Base-by-base conservation (phyloP, 345 rosid genomes). In the Lepidium didymum region DNA sequence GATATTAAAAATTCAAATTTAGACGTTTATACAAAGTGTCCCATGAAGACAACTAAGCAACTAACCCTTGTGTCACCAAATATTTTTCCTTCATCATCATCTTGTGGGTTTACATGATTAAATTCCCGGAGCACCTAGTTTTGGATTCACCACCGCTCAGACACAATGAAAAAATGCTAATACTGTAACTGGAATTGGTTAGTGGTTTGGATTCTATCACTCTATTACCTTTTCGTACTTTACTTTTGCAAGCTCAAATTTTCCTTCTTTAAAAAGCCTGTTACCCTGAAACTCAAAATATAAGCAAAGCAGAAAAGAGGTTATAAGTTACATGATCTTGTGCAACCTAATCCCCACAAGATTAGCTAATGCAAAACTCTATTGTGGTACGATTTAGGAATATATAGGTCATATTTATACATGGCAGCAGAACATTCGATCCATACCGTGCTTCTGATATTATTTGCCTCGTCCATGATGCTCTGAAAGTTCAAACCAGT, bases 81-180 rank as follows among this genome's bases (percentile, higher is more conserved):
- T 55, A 84, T 70, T 77, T 89, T 94, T 62, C 96, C 99, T 65
- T 91, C 99, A 54, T 89, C 96, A 0, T 94, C 96, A 65, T 92
- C 96, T 79, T 89, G 99, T 29, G 99, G 96, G 67, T 94, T 87
- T 35, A 89, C 99, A 73, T 94, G 99, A 84, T 94, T 94, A 76
- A 94, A 91, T 78, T 91, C 96, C 77, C 97, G 83, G 59, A 94
- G 91, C 46, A 91, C 93, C 99, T 94, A 76, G 8, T 21, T 58
- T 49, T 33, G 0, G 29, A n/a, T 14, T 33, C 31, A 27, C 31
- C 54, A 62, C 15, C n/a, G 12, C 62, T 75, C 38, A 46, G 72
- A 40, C 33, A 65, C 15, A 11, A 37, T 4, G n/a, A 58, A 16
- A 42, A 57, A 63, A 47, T n/a, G 56, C 51, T 58, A 64, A 47